phyloP scores from a whole-genome alignment of 192 early-diverging fungal species.

The Umbelopsis isabellina region DNA sequence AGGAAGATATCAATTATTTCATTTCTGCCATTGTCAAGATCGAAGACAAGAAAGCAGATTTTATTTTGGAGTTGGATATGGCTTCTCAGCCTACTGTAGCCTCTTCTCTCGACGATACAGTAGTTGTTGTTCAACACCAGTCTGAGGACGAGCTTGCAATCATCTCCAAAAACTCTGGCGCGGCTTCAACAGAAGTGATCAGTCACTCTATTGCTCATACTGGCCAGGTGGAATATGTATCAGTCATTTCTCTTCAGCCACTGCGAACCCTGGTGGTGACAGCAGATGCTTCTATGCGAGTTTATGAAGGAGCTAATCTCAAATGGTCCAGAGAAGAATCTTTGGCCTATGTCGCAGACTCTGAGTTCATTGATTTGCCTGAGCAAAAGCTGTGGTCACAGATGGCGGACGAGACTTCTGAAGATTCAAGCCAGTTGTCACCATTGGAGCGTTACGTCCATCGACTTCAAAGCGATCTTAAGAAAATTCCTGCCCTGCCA shows the following conservation, averaged over 20 bases:
- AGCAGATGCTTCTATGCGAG: constrained; percentile 60
- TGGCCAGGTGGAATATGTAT: constrained; percentile 28
- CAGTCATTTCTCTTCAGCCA: constrained; percentile 24
- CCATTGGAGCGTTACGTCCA: constrained; percentile 69
- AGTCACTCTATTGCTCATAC: constrained; percentile 28
- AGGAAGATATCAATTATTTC: not conserved
- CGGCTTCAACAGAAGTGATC: not conserved
- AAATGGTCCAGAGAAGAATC: constrained; percentile 91
- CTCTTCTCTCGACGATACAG: not conserved
- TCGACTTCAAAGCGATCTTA: constrained; percentile 56
- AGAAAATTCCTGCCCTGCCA: constrained; percentile 52
- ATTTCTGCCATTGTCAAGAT: constrained; percentile 13
- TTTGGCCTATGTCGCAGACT: constrained; percentile 66
- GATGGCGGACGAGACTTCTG: constrained; percentile 67
- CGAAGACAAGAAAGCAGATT: constrained; percentile 1
- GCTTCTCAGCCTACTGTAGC: not conserved
- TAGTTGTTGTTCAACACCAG: not conserved
- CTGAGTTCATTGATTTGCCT: constrained; percentile 84
- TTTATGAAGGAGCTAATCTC: constrained; percentile 48
- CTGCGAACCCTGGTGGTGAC: constrained; percentile 58
- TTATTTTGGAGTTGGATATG: constrained; percentile 15
- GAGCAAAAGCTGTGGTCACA: constrained; percentile 68
- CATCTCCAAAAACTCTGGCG: not conserved
- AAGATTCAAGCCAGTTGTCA: constrained; percentile 50
- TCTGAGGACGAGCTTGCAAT: constrained; percentile 5